Evolutionary conservation across 2,329 filamentous ascomycete species (phyloP), one percentile per base, ranked within the genome.

Genomic region (Lachnum nothofagi): DNA sequence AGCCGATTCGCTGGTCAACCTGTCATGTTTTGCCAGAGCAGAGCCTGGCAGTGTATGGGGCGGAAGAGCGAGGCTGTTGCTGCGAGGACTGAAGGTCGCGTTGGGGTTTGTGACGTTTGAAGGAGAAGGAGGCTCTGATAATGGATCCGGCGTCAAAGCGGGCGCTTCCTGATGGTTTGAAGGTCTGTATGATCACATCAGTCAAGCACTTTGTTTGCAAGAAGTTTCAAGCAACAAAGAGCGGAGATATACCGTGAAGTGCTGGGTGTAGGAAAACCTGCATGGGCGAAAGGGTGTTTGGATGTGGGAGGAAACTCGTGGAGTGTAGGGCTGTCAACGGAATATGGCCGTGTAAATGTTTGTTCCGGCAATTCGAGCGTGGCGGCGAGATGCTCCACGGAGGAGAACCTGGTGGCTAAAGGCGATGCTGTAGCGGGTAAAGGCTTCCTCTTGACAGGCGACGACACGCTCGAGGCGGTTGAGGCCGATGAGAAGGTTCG

Each of bases 271-370:
- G 33, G 33, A 31, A 46, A 47, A 17, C 38, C 33, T 34, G 47
- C 43, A 24, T 46, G 49, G n/a, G 42, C 16, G 37, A 44, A 49
- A 16, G 53, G 55, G 22, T 47, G 35, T 38, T 19, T 55, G 54
- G 43, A 48, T 14, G 53, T 55, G 4, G 56, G 52, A 44, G 75
- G 74, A 59, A 79, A 80, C 60, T 80, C 77, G 73, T 83, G 82
- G 42, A 83, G 67, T 25, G 78, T 82, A 52, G 79, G 79, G 62
- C 79, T 82, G 64, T 83, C 79, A 46, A 80, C 64, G 12, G 78
- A 76, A 57, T 68, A 76, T 25, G 75, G 73, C 52, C 79, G 72
- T n/a, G 72, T 71, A 61, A 78, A 79, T 42, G 78, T 67, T n/a
- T 77, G 75, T 53, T 70, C 70, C 35, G 71, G 68, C 19, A 76